These are phyloP conservation scores for Diaporthe sp. DNA, from an alignment of 2,329 filamentous ascomycete species.

Conservation along the genomic window DNA sequence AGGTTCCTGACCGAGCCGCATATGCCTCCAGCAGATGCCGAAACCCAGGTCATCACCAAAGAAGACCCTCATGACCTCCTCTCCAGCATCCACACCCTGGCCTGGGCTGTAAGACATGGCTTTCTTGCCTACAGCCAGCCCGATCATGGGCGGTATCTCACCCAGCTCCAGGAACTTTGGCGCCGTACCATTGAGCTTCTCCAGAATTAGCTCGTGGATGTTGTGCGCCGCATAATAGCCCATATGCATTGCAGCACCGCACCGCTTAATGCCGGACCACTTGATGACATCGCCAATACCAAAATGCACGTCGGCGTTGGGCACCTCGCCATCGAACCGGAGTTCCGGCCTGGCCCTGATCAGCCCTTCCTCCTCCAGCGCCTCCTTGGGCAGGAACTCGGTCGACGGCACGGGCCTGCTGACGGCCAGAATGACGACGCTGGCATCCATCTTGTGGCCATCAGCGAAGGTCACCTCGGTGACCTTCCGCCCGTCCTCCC, in stretches of 20 bases:
- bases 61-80: slow-evolving; percentile 70
- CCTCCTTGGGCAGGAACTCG: slow-evolving; percentile 66
- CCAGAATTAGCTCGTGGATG: slow-evolving; percentile 70
- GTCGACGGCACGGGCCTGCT: slow-evolving; percentile 72
- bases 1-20: slow-evolving; percentile 53
- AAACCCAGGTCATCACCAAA: slow-evolving; percentile 78
- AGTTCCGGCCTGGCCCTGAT: slow-evolving; percentile 71
- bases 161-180: slow-evolving; percentile 61
- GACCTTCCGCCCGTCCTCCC: slow-evolving; percentile 51
- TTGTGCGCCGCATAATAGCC: slow-evolving; percentile 75
- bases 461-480: slow-evolving; percentile 67
- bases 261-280: slow-evolving; percentile 85
- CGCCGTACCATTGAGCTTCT: slow-evolving; percentile 48
- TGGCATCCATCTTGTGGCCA: slow-evolving; percentile 68
- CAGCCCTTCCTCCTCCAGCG: slow-evolving; percentile 72
- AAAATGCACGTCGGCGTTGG: slow-evolving; percentile 72
- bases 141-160: slow-evolving; percentile 73
- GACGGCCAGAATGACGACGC: slow-evolving; percentile 76
- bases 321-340: slow-evolving; percentile 61
- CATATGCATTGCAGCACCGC: slow-evolving; percentile 79
- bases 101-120: slow-evolving; percentile 71
- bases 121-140: slow-evolving; percentile 76
- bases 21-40: slow-evolving; percentile 66
- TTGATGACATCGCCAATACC: slow-evolving; percentile 75
- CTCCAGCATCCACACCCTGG: slow-evolving; percentile 67